A percentile compares a stretch with the other conserved stretches of the same genome.
Evolutionary conservation across 352 stramenopile species (phyloP).

Genomic region (Pythium folliculosum): DNA sequence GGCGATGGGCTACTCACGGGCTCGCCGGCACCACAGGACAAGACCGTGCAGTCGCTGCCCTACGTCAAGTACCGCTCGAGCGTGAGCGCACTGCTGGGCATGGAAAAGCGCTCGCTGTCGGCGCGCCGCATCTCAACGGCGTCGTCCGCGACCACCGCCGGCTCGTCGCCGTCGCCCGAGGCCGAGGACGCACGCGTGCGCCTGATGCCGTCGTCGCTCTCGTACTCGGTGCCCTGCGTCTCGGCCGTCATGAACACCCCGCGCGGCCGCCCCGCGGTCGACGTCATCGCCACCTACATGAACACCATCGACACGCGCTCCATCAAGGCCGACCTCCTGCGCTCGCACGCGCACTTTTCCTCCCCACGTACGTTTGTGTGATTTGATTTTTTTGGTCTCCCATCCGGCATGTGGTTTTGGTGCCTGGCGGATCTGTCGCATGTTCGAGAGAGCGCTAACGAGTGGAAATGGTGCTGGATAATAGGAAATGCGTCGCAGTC

Average conservation of each 20-base stretch:
- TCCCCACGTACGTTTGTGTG: slow-evolving; percentile 50
- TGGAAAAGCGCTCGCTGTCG: slow-evolving; percentile 34
- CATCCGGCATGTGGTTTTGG: neutral
- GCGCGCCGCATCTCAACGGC: slow-evolving; percentile 50
- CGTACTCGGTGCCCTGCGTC: slow-evolving; percentile 70
- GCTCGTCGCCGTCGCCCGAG: slow-evolving; percentile 35
- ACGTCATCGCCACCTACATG: slow-evolving; percentile 90
- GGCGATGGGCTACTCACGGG: neutral
- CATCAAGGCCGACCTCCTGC: slow-evolving; percentile 78
- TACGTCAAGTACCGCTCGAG: slow-evolving; percentile 61
- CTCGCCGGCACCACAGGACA: slow-evolving; percentile 4
- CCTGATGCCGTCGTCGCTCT: slow-evolving; percentile 55
- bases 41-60: slow-evolving; percentile 61
- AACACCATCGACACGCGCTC: slow-evolving; percentile 82
- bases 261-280: slow-evolving; percentile 66
- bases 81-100: slow-evolving; percentile 33
- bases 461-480: slow-evolving; percentile 5
- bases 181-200: slow-evolving; percentile 32
- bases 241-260: slow-evolving; percentile 64
- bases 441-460: slow-evolving; percentile 10
- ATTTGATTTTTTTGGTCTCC: neutral
- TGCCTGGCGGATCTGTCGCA: slow-evolving; percentile 21
- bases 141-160: slow-evolving; percentile 41
- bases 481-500: slow-evolving; percentile 31
- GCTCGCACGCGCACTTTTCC: slow-evolving; percentile 67